Evolutionary conservation across 2,329 filamentous ascomycete genomes (phyloP), one percentile per base, ranked within the genome.

Genomic region (Trichophaea hybrida): DNA sequence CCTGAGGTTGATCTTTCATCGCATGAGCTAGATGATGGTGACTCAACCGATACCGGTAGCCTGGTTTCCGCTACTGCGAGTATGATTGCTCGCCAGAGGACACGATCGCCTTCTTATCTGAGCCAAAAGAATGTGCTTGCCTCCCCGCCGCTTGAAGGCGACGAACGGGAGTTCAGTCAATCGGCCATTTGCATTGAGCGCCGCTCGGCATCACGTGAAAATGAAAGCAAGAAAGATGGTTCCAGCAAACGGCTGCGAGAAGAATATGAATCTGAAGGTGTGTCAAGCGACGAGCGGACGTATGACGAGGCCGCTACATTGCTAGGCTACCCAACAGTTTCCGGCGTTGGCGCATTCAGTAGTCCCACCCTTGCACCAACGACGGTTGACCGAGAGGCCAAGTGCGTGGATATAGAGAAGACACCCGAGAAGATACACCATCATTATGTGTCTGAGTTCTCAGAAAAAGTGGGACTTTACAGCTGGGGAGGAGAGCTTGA

Each of bases 111-210:
- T 69, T 35, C 69, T 73, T 68, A 57, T 72, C 68, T 58, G 70
- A 66, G 64, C 72, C 68, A 48, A 32, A 64, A 64, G 50, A 62
- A 58, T 51, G 40, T 57, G 12, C 56, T 65, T 46, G 61, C 85
- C 31, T 93, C 88, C 64, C 90, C 91, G 55, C 88, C 89, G 13
- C 77, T 97, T 40, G 91, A 97, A 74, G 88, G 86, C 68, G 91
- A 97, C 68, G 91, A 97, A 76, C 87, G 86, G 70, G 93, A 97
- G 73, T 98, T 98, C 70, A 96, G 91, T 5, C 88, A 94, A 73
- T 97, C 90, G 1, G 93, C 93, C 13, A 87, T 88, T 66, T 88
- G 85, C 53, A 80, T 97, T 68, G 87, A 81, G 68, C 71, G 72
- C 62, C 60, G 66, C 35, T 67, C 63, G 13, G 59, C 63, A 5